phyloP scores from a whole-genome alignment of 306 rosid species.

The Vigna radiata region DNA sequence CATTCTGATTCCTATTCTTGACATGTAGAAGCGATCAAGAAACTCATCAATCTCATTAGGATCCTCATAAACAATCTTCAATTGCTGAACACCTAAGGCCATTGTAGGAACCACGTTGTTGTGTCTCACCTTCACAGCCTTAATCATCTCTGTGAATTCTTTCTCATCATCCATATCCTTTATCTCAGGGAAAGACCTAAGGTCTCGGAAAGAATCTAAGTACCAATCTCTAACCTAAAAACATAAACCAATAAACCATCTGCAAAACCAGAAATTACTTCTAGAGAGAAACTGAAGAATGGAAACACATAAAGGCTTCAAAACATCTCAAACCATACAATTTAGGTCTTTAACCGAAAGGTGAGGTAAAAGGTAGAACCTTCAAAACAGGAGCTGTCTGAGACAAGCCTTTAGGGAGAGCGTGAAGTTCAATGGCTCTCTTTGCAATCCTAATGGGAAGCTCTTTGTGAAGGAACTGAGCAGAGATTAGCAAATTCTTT shows the following conservation, averaged over 20 bases:
- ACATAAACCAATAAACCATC: conserved; percentile 5
- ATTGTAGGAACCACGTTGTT: conserved; percentile 95
- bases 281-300: background rate
- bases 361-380: conserved; percentile 36
- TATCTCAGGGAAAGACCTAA: conserved; percentile 77
- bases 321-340: no score
- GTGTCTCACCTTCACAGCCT: conserved; percentile 93
- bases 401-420: conserved; percentile 80
- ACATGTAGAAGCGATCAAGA: conserved; percentile 91
- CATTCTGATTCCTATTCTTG: conserved; percentile 98
- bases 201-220: conserved; percentile 86
- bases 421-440: conserved; percentile 73
- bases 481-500: conserved; percentile 66
- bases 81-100: conserved; percentile 96
- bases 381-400: conserved; percentile 72
- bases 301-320: background rate
- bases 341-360: no score
- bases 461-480: conserved; percentile 89
- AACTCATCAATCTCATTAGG: conserved; percentile 82
- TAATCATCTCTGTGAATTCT: conserved; percentile 83
- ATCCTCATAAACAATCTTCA: conserved; percentile 67
- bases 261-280: background rate
- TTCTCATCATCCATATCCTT: conserved; percentile 69
- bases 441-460: conserved; percentile 85
- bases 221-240: conserved; percentile 92